Percentiles rank a stretch among this genome's conserved stretches.
phyloP scores from a whole-genome alignment of 495 filamentous ascomycete genomes.

The Beverwykella pulmonaria region DNA sequence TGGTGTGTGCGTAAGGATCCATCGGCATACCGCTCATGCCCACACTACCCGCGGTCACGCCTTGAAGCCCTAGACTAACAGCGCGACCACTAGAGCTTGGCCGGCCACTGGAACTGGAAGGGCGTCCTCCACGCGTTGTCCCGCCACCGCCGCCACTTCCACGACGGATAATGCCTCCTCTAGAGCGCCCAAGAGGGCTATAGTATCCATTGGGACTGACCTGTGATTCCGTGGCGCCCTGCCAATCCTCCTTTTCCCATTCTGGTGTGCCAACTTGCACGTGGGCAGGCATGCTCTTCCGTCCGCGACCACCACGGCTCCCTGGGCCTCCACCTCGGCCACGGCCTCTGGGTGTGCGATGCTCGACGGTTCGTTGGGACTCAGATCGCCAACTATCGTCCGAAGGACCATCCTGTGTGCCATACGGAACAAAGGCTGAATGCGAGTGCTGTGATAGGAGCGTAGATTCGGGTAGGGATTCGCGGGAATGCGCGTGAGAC shows the following conservation, averaged over 20 bases:
- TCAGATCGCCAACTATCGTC: slow-evolving; percentile 46
- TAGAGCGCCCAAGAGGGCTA: slow-evolving; percentile 13
- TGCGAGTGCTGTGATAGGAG: slow-evolving; percentile 16
- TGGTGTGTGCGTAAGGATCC: slow-evolving; percentile 44
- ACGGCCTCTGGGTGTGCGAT: slow-evolving; percentile 26
- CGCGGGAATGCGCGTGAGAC: slow-evolving; percentile 27
- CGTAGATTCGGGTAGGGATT: slow-evolving; percentile 19
- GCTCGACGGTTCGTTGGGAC: slow-evolving; percentile 37
- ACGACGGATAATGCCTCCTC: slow-evolving; percentile 35
- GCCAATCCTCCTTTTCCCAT: slow-evolving; percentile 44
- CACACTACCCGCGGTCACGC: slow-evolving; percentile 29
- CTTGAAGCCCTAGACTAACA: slow-evolving; percentile 33
- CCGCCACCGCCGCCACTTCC: slow-evolving; percentile 29
- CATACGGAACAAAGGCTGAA: slow-evolving; percentile 36
- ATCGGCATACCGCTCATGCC: slow-evolving; percentile 2
- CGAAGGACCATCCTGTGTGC: slow-evolving; percentile 37
- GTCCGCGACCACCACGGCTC: slow-evolving; percentile 41
- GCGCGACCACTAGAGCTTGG: slow-evolving; percentile 25
- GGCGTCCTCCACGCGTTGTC: slow-evolving; percentile 18
- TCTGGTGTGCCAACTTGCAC: slow-evolving; percentile 40
- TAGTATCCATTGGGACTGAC: slow-evolving; percentile 43
- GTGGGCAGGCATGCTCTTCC: slow-evolving; percentile 31
- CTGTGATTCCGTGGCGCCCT: slow-evolving; percentile 35
- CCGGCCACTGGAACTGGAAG: not conserved
- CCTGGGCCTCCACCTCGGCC: slow-evolving; percentile 37